phyloP scores from a whole-genome alignment of 305 asterid species.

The Fraxinus ornus region DNA sequence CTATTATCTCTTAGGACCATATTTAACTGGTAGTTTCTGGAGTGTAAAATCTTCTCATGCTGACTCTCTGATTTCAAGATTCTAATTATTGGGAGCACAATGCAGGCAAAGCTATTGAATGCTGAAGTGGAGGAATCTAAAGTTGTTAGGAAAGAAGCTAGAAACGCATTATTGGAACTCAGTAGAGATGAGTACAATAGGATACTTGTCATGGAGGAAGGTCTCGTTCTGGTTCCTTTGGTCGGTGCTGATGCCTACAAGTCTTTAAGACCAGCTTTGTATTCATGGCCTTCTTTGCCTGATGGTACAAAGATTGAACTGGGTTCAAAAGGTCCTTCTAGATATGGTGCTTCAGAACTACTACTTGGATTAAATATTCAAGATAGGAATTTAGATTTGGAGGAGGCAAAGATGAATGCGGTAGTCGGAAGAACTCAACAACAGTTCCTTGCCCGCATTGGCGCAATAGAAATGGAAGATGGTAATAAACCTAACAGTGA shows the following conservation, averaged over 20 bases:
- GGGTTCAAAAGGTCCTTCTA: slow-evolving; percentile 58
- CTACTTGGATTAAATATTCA: slow-evolving; percentile 65
- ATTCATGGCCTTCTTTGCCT: slow-evolving; percentile 86
- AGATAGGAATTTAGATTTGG: slow-evolving; percentile 42
- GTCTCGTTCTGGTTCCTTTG: slow-evolving; percentile 75
- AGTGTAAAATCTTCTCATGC: neutral
- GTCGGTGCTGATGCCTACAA: slow-evolving; percentile 73
- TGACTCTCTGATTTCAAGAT: neutral
- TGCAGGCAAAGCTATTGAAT: slow-evolving; percentile 73
- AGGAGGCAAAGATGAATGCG: slow-evolving; percentile 70
- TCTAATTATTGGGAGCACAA: slow-evolving; percentile 15
- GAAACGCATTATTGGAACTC: slow-evolving; percentile 65
- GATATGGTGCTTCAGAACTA: slow-evolving; percentile 71
- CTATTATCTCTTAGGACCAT: neutral
- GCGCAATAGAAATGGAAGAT: slow-evolving; percentile 73
- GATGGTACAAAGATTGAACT: slow-evolving; percentile 72
- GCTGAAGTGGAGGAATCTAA: slow-evolving; percentile 47
- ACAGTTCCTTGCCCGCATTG: slow-evolving; percentile 84
- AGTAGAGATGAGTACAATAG: slow-evolving; percentile 66
- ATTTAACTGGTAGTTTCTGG: neutral
- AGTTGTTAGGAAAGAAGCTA: slow-evolving; percentile 61
- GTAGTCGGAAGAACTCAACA: slow-evolving; percentile 68
- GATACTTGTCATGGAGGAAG: slow-evolving; percentile 81
- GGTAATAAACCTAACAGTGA: slow-evolving; percentile 34
- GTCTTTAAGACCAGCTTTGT: slow-evolving; percentile 61